Conservation (phyloP, 805 yeast genomes). For the Candida montana region DNA sequence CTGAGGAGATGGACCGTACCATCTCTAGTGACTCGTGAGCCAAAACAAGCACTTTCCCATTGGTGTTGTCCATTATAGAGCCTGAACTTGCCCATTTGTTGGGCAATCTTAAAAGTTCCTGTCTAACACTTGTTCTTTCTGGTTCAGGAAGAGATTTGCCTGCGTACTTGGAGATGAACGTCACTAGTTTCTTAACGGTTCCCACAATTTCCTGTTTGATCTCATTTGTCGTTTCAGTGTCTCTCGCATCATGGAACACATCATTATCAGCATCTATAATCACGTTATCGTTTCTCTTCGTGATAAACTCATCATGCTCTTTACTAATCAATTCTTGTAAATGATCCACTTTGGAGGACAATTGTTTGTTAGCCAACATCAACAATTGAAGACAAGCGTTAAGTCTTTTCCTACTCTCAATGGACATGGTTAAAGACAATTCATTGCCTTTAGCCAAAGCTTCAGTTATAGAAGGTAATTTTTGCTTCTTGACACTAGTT, state of each 20-base stretch:
- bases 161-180: constrained; percentile 78
- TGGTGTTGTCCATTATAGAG: constrained; percentile 31
- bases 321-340: constrained; percentile 54
- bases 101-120: constrained; percentile 72
- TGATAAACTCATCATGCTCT: constrained; percentile 29
- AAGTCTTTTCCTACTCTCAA: constrained; percentile 70
- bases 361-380: constrained; percentile 73
- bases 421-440: constrained; percentile 37
- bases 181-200: constrained; percentile 84
- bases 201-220: constrained; percentile 79
- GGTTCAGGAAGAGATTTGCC: constrained; percentile 72
- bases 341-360: constrained; percentile 59
- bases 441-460: constrained; percentile 33
- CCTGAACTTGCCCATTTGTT: constrained; percentile 51
- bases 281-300: not conserved
- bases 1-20: constrained; percentile 75
- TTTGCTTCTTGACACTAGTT: constrained; percentile 16
- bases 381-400: constrained; percentile 76
- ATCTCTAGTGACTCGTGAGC: constrained; percentile 86
- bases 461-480: constrained; percentile 32
- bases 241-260: constrained; percentile 28
- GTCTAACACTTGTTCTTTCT: constrained; percentile 75
- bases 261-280: constrained; percentile 20
- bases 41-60: constrained; percentile 69
- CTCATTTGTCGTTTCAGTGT: constrained; percentile 25